Base-by-base conservation (phyloP, 768 basidiomycete species). In the Cystofilobasidium macerans region DNA sequence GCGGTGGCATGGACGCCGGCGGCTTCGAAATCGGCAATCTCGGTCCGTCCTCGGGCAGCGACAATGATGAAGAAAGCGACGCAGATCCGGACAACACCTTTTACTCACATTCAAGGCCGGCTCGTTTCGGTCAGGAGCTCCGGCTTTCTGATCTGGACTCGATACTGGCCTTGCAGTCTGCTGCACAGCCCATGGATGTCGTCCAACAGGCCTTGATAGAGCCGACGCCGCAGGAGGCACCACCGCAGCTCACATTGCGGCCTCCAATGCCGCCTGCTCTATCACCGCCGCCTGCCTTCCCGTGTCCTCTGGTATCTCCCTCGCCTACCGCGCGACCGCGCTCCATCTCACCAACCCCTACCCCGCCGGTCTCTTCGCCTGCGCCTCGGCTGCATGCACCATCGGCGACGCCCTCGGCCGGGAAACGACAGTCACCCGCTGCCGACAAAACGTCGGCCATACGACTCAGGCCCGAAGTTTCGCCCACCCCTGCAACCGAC, bases 81-180 rank as follows among this genome's bases (percentile, higher is more conserved):
- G 42, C 56, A n/a, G 53, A 59, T 36, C 24, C 62, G 1, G 53
- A 63, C 62, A 63, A 54, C 62, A 63, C 51, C 2, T 63, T 54
- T 38, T 40, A 63, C 62, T 53, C 62, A 24, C 51, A 40, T 2
- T 36, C 51, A 4, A 14, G 20, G 4, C 2, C 28, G 8, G 8
- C 28, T 26, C 51, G 18, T 11, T 14, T n/a, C n/a, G n/a, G 32
- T 7, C 42, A 42, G 42, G 51, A 54, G 51, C 30, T 54, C 5
- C 26, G 51, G 14, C 14, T 54, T 16, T 54, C 51, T 3, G 51
- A 54, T 30, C 18, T 54, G 28, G 51, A 28, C 42, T 42, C 42
- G 22, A 42, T 42, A 16, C 42, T 13, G 4, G 42, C 42, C 4
- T 32, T 28, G 1, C 28, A 9, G 24, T 30, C 48, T 8, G 48